A percentile compares a stretch with the other conserved stretches of the same genome.
Conservation (phyloP, 208 protist genomes). For the Leishmania tropica region DNA sequence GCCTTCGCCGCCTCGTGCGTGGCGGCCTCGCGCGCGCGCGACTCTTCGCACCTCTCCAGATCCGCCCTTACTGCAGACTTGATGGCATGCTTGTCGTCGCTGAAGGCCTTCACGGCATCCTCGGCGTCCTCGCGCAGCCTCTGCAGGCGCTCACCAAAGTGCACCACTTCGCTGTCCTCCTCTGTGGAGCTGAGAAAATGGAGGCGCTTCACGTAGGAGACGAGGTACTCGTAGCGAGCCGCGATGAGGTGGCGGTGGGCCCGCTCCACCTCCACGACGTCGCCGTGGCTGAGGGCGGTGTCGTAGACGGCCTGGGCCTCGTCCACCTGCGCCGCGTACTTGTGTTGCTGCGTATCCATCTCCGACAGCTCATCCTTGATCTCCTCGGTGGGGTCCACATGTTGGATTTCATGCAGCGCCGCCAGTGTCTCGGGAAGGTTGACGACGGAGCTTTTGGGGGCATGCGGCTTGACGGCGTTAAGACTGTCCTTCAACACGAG, state of each 20-base stretch:
- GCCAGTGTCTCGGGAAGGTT: slow-evolving; percentile 52
- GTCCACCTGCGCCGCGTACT: slow-evolving; percentile 40
- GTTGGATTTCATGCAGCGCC: slow-evolving; percentile 75
- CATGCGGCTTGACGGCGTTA: slow-evolving; percentile 48
- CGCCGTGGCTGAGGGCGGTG: slow-evolving; percentile 42
- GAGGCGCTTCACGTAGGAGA: slow-evolving; percentile 59
- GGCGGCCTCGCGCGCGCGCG: slow-evolving; percentile 46
- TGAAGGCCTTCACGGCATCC: slow-evolving; percentile 53
- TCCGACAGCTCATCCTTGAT: slow-evolving; percentile 73
- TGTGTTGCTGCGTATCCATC: slow-evolving; percentile 44
- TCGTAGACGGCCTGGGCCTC: slow-evolving; percentile 57
- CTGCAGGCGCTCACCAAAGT: slow-evolving; percentile 54
- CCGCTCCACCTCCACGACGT: slow-evolving; percentile 78
- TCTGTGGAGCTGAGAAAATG: slow-evolving; percentile 38
- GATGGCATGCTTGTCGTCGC: slow-evolving; percentile 46
- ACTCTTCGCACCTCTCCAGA: slow-evolving; percentile 47
- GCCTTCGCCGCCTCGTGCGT: slow-evolving; percentile 40
- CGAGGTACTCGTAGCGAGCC: slow-evolving; percentile 73
- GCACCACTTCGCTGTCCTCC: slow-evolving; percentile 42
- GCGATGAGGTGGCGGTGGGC: slow-evolving; percentile 78
- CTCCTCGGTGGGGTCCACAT: slow-evolving; percentile 57
- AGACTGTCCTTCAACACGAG: slow-evolving; percentile 69
- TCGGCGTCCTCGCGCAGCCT: slow-evolving; percentile 55
- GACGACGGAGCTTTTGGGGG: slow-evolving; percentile 38
- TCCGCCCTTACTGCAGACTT: slow-evolving; percentile 47